Evolutionary conservation across 208 protist genomes (phyloP), one percentile per base, ranked within the genome.

Genomic region (Angomonas deanei): DNA sequence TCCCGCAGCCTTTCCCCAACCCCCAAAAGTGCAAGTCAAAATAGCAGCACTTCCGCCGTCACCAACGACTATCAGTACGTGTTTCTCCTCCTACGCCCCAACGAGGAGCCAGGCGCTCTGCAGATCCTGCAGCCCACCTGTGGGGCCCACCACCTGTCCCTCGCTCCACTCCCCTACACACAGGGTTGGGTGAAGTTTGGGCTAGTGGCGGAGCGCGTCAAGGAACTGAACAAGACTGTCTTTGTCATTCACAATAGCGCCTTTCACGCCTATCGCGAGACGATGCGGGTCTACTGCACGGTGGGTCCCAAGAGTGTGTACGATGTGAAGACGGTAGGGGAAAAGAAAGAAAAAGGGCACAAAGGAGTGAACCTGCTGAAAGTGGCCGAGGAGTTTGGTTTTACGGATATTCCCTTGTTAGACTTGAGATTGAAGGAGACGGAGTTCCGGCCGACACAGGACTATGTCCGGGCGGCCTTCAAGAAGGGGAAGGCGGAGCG

Each of bases 351-450:
- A 33, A 5, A 33, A 33, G 23, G 31, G 23, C 28, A 34, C 15
- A 11, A 33, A 56, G 17, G 28, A 6, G 3, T 87, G 38, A 42
- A 72, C 19, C 72, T 92, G 17, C 55, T 76, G 54, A 74, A 71
- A 32, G 72, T 84, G 6, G 80, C 80, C 17, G 76, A 75, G 69
- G 82, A 92, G 72, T 89, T 92, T 32, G 86, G 86, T 38, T 89
- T 76, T 71, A 72, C 69, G 28, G 77, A 82, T 61, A 39, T 78
- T 19, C 86, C 86, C 23, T 62, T 88, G 73, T 59, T 92, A 17
- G 86, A 92, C 53, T 74, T 92, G 11, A 81, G 86, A 31, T 72
- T 84, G 13, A 84, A 83, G 62, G 80, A 89, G 60, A 92, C 78
- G 4, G 55, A 23, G 13, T 92, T 85, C 61, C 79, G 86, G 4